A percentile compares a stretch with the other conserved stretches of the same genome.
Conservation (phyloP, 768 basidiomycete species). For the Rhodosporidiobolus sp. region DNA sequence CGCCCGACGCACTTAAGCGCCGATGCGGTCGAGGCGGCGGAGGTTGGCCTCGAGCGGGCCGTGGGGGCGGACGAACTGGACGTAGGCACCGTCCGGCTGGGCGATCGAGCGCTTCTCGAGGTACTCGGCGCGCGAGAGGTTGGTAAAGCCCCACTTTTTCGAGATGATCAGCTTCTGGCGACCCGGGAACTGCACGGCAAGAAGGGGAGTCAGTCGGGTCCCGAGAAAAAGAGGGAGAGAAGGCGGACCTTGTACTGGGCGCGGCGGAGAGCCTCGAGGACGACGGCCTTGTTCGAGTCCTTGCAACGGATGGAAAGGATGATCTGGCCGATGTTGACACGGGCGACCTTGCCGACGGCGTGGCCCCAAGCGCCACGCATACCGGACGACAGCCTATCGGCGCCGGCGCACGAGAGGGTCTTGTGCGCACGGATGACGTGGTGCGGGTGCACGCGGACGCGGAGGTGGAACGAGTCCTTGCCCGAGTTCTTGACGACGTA, state of each 20-base stretch:
- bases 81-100: slow-evolving; percentile 84
- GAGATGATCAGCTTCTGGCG: slow-evolving; percentile 94
- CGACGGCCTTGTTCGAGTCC: slow-evolving; percentile 77
- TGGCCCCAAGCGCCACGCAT: slow-evolving; percentile 99
- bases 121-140: slow-evolving; percentile 86
- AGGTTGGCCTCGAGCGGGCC: slow-evolving; percentile 82
- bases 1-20: slow-evolving; percentile 13
- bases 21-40: slow-evolving; percentile 57
- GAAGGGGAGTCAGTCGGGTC: neutral
- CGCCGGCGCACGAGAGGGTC: slow-evolving; percentile 99
- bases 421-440: slow-evolving; percentile 99
- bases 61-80: slow-evolving; percentile 86
- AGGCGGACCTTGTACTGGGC: slow-evolving; percentile 77
- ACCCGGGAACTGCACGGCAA: slow-evolving; percentile 68
- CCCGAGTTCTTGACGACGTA: slow-evolving; percentile 95
- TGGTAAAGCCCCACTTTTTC: slow-evolving; percentile 86
- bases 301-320: slow-evolving; percentile 88
- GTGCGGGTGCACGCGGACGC: slow-evolving; percentile 96
- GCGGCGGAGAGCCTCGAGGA: slow-evolving; percentile 94
- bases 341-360: slow-evolving; percentile 91
- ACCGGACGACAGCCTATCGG: slow-evolving; percentile 91
- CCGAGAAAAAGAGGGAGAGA: slow-evolving; percentile 6
- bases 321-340: slow-evolving; percentile 95
- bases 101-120: slow-evolving; percentile 59
- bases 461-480: slow-evolving; percentile 98